Evolutionary conservation across 495 filamentous ascomycete genomes (phyloP), one percentile per base, ranked within the genome.

Genomic region (Penicillium pulvis): DNA sequence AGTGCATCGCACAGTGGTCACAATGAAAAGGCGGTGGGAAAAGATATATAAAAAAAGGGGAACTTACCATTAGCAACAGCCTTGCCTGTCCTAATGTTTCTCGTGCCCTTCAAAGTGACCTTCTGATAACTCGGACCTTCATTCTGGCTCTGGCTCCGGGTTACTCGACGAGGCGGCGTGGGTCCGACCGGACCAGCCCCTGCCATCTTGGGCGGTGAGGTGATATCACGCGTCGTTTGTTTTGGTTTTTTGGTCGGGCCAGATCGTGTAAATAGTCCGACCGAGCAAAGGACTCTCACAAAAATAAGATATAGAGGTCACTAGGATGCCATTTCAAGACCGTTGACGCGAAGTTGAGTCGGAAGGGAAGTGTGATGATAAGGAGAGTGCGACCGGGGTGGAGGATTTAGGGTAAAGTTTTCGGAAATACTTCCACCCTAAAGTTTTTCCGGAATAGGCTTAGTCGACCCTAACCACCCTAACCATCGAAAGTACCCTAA

Each of bases 131-230:
- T 24, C 6, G 23, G 9, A 35, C 65, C 67, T 9, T 23, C 20
- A 23, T 23, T 23, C 20, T 63, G 68, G 45, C 65, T 69, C 42
- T 65, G 63, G 45, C 70, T 71, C 42, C 70, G 56, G 2, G 70
- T 71, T 23, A 66, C 55, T 42, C 68, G 67, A 11, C 64, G 54
- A 14, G 62, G 43, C 28, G 42, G 30, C 49, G 52, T 36, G 10
- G 42, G 50, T 20, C 23, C 55, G 8, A 28, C 28, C 28, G 28
- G 28, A 28, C 28, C 28, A 28, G 49, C 47, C 23, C 55, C 58
- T 11, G 62, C 55, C 67, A 70, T 70, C 9, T 19, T 50, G 49
- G 59, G 59, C 64, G 57, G 64, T 63, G 51, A 17, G 48, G 23
- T 7, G 24, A 16, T 33, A 30, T 16, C 46, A 45, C 20, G 20